phyloP scores from a whole-genome alignment of 2,329 filamentous ascomycete species.

The Botrytis fragariae region DNA sequence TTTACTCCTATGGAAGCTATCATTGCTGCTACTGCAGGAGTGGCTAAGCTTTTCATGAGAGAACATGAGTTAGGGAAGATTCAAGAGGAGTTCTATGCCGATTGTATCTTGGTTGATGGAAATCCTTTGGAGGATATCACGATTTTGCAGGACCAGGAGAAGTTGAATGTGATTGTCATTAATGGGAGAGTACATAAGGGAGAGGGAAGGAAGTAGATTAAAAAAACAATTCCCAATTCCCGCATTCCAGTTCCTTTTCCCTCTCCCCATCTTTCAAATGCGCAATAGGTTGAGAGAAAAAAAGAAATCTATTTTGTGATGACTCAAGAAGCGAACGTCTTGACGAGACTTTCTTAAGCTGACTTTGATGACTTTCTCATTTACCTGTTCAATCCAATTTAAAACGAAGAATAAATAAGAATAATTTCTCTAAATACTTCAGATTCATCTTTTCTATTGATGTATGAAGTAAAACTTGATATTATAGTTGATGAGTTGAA shows the following conservation, averaged over 20 bases:
- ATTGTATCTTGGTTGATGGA: neutral
- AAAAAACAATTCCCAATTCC: too few species aligned
- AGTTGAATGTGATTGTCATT: neutral
- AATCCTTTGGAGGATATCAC: neutral
- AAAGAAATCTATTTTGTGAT: neutral
- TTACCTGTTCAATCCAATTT: neutral
- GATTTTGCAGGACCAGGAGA: neutral
- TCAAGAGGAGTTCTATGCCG: neutral
- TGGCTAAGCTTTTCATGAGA: neutral
- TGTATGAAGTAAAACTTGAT: neutral
- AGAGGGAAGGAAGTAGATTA: neutral
- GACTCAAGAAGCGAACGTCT: neutral
- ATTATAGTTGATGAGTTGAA: neutral
- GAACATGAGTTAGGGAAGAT: neutral
- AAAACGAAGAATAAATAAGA: neutral
- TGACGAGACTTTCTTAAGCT: neutral
- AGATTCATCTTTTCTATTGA: neutral
- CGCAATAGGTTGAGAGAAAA: too few species aligned
- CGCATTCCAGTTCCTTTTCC: too few species aligned
- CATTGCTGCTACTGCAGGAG: conserved; percentile 41
- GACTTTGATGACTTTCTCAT: neutral
- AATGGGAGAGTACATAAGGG: neutral
- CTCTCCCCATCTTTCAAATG: too few species aligned
- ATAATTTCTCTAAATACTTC: neutral
- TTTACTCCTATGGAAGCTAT: conserved; percentile 46